Percentiles rank a stretch among this genome's conserved stretches.
Evolutionary conservation across 2,329 filamentous ascomycete genomes (phyloP).

Genomic region (Aspergillus flavus): DNA sequence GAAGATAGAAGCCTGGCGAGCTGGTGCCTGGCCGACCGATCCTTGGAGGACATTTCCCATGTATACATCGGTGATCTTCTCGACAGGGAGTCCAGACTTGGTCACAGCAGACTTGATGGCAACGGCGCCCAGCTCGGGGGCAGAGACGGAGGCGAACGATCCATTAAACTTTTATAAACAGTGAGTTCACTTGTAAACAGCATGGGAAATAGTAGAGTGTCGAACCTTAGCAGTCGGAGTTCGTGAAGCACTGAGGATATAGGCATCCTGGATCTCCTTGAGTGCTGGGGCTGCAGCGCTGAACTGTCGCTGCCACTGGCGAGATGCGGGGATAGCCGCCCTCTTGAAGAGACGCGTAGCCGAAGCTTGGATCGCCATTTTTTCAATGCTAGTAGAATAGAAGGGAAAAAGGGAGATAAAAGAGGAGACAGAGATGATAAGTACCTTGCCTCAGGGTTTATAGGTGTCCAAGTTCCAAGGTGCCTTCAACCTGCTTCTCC

Average conservation of each 20-base stretch:
- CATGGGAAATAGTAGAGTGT: neutral
- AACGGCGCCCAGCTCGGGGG: constrained; percentile 83
- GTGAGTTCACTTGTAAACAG: constrained; percentile 8
- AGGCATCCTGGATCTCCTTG: constrained; percentile 82
- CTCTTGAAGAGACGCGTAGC: constrained; percentile 30
- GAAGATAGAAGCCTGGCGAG: constrained; percentile 86
- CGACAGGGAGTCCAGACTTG: constrained; percentile 79
- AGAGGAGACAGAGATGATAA: neutral
- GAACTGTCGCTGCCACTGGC: constrained; percentile 55
- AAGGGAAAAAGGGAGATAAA: neutral
- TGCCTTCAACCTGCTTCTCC: constrained; percentile 9
- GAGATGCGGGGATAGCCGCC: constrained; percentile 44
- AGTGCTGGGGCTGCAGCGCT: constrained; percentile 50
- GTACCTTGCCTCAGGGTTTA: constrained; percentile 7
- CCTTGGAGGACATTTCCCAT: constrained; percentile 95
- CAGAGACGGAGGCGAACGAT: constrained; percentile 78
- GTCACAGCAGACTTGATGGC: constrained; percentile 90
- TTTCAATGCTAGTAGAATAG: neutral
- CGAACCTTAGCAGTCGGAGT: constrained; percentile 86
- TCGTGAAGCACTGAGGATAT: constrained; percentile 86
- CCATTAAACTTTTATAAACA: constrained; percentile 77
- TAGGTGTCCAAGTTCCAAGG: neutral
- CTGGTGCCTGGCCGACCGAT: constrained; percentile 83
- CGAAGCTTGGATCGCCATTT: constrained; percentile 30
- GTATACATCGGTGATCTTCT: constrained; percentile 88